These are phyloP conservation scores for Pouteria campechiana DNA, from an alignment of 179 eudicot species.

Conservation along the genomic window DNA sequence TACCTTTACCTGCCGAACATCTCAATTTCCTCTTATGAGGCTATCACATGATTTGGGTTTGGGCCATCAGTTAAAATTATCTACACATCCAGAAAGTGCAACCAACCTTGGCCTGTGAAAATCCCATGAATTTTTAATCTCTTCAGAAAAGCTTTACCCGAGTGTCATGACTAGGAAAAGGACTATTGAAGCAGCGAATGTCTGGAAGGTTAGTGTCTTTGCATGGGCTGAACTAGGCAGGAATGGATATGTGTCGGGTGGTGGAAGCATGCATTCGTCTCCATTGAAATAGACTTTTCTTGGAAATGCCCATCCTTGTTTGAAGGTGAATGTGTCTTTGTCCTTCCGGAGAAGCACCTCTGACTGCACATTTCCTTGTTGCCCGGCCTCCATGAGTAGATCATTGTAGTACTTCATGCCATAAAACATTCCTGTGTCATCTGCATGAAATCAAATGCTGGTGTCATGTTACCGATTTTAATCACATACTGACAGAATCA, in stretches of 20 bases:
- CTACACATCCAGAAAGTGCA: no score
- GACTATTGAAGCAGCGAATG: constrained; percentile 7
- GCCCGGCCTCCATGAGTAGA: constrained; percentile 71
- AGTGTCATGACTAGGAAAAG: constrained; percentile 14
- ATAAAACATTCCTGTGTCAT: constrained; percentile 89
- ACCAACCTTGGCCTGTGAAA: constrained; percentile 5
- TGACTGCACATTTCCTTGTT: constrained; percentile 60
- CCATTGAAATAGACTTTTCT: constrained; percentile 74
- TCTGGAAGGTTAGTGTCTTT: constrained; percentile 6
- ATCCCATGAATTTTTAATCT: constrained; percentile 1
- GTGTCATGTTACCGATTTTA: no score
- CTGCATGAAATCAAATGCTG: constrained; percentile 20
- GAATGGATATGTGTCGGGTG: constrained; percentile 57
- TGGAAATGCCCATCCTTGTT: constrained; percentile 81
- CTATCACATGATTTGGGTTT: no score
- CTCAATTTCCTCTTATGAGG: no score
- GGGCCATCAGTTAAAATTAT: no score
- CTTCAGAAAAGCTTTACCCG: constrained; percentile 7
- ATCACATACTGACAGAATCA: no score
- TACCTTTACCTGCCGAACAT: no score
- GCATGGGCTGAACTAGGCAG: constrained; percentile 44
- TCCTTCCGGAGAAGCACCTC: constrained; percentile 67
- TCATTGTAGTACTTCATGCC: constrained; percentile 74
- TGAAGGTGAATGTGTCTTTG: constrained; percentile 47
- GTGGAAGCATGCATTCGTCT: constrained; percentile 69